Evolutionary conservation across 2,329 filamentous ascomycete species (phyloP).

Genomic region (Teratosphaeriaceae sp.): DNA sequence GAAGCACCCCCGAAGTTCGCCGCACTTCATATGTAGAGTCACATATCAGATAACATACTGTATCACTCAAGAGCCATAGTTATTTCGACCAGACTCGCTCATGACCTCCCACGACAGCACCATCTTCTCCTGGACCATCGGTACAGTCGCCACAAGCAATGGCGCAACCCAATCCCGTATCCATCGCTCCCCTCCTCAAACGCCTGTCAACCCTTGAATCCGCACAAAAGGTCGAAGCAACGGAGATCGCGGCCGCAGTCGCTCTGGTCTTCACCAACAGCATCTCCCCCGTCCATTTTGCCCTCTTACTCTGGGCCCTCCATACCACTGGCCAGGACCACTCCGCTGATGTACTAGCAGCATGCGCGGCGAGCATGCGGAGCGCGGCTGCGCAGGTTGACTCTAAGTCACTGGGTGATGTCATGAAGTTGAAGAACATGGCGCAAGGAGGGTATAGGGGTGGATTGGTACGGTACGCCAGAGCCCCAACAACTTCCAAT

Average conservation of each 20-base stretch:
- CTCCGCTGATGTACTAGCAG: slow-evolving; percentile 76
- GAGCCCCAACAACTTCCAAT: too few relatives aligned
- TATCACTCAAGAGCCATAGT: too few relatives aligned
- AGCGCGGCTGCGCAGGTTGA: slow-evolving; percentile 69
- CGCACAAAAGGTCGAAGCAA: slow-evolving; percentile 51
- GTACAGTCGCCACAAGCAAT: slow-evolving; percentile 3
- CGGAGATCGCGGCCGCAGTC: slow-evolving; percentile 84
- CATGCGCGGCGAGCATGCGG: slow-evolving; percentile 79
- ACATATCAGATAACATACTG: too few relatives aligned
- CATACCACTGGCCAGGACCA: slow-evolving; percentile 87
- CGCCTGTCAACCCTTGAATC: slow-evolving; percentile 52
- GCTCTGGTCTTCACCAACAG: slow-evolving; percentile 86
- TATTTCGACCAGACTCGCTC: too few relatives aligned
- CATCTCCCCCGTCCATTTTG: slow-evolving; percentile 80
- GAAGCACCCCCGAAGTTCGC: neutral
- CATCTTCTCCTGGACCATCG: neutral
- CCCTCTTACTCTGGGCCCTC: slow-evolving; percentile 79
- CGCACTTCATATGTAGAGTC: neutral
- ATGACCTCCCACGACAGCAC: neutral
- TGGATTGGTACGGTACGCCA: slow-evolving; percentile 58
- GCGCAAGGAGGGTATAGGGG: slow-evolving; percentile 71
- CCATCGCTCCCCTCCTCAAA: slow-evolving; percentile 65
- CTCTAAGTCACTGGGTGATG: slow-evolving; percentile 50
- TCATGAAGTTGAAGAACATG: slow-evolving; percentile 54
- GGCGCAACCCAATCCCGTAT: slow-evolving; percentile 25